These are phyloP conservation scores for Colletotrichum scovillei DNA, from an alignment of 2,329 filamentous ascomycete species.

Conservation along the genomic window DNA sequence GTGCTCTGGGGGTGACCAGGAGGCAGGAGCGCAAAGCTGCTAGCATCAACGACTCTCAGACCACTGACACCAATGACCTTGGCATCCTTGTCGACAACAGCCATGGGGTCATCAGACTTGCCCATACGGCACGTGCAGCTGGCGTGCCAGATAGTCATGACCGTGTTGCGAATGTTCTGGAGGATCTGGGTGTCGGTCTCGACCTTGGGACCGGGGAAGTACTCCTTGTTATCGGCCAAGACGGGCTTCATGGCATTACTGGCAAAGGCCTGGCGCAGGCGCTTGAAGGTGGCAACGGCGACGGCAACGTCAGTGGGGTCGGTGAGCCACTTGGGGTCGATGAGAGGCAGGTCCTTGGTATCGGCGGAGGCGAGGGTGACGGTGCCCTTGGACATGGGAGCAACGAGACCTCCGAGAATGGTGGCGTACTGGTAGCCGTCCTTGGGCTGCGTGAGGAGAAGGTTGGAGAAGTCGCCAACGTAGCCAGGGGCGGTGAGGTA, in stretches of 20 bases:
- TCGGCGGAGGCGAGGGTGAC: slow-evolving; percentile 51
- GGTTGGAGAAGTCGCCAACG: slow-evolving; percentile 35
- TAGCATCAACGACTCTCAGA: slow-evolving; percentile 46
- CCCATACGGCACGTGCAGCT: slow-evolving; percentile 67
- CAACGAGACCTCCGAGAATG: slow-evolving; percentile 44
- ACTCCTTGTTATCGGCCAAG: slow-evolving; percentile 47
- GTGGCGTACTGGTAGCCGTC: slow-evolving; percentile 39
- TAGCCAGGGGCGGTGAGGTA: slow-evolving; percentile 35
- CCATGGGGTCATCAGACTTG: slow-evolving; percentile 41
- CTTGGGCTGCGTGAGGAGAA: slow-evolving; percentile 15
- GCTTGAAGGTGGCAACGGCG: slow-evolving; percentile 54
- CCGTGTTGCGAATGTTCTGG: slow-evolving; percentile 42
- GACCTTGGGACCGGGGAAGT: slow-evolving; percentile 49
- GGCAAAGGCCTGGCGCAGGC: slow-evolving; percentile 51
- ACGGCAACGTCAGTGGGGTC: slow-evolving; percentile 56
- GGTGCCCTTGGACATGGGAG: slow-evolving; percentile 55
- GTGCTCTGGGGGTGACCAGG: slow-evolving; percentile 41
- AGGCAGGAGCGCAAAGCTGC: slow-evolving; percentile 41
- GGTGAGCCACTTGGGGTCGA: slow-evolving; percentile 59
- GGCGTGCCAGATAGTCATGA: slow-evolving; percentile 64
- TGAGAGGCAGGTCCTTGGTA: slow-evolving; percentile 51
- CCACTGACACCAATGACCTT: slow-evolving; percentile 44
- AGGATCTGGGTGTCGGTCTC: slow-evolving; percentile 56
- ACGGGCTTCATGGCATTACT: slow-evolving; percentile 43
- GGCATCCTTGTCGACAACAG: slow-evolving; percentile 46